A percentile compares a stretch with the other conserved stretches of the same genome.
These are phyloP conservation scores for Allomyces macrogynus DNA, from an alignment of 192 early-diverging fungal genomes.

Conservation along the genomic window DNA sequence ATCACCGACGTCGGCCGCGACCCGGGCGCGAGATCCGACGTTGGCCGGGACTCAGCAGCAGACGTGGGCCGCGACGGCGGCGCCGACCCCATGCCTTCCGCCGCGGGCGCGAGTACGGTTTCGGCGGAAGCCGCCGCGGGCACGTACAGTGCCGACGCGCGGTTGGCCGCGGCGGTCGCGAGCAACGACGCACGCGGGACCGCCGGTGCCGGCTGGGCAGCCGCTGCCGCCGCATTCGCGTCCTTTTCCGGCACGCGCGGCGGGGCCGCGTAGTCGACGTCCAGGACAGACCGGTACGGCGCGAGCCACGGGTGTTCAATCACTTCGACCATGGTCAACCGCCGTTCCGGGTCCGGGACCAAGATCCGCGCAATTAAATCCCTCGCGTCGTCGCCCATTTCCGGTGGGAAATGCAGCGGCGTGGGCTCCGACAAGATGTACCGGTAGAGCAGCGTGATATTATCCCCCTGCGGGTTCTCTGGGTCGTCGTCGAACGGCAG, in stretches of 20 bases:
- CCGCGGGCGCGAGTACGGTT: too few species aligned
- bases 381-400: conserved; percentile 49
- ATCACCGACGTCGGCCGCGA: too few species aligned
- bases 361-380: conserved; percentile 76
- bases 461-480: conserved; percentile 71
- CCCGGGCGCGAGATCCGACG: too few species aligned
- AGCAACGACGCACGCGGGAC: neutral
- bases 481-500: conserved; percentile 84
- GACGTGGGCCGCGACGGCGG: too few species aligned
- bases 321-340: conserved; percentile 51
- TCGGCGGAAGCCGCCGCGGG: too few species aligned
- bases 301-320: conserved; percentile 42
- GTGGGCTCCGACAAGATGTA: conserved; percentile 50
- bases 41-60: too few species aligned
- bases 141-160: too few species aligned
- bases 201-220: neutral
- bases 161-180: too few species aligned
- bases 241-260: neutral
- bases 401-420: conserved; percentile 67
- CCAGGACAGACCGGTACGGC: neutral
- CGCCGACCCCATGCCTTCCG: too few species aligned
- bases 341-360: conserved; percentile 62
- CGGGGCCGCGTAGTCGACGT: neutral
- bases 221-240: neutral
- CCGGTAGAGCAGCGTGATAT: conserved; percentile 63